Evolutionary conservation across 148 eudicot genomes (phyloP).

Genomic region (Vaccinium vitisidaea): DNA sequence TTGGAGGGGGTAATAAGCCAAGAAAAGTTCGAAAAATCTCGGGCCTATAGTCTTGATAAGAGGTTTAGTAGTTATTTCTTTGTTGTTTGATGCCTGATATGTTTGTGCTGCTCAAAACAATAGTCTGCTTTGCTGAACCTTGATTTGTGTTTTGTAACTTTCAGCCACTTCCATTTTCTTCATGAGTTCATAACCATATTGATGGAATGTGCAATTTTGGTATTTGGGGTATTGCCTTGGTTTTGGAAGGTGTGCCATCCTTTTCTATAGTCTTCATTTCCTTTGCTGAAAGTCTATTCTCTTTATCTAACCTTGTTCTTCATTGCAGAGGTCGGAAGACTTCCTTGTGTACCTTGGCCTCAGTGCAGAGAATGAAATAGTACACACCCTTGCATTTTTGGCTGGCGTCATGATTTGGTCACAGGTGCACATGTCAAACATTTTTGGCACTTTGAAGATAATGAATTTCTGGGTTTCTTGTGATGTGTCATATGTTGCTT

Average conservation of each 20-base stretch:
- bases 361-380: constrained; percentile 82
- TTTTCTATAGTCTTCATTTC: background rate
- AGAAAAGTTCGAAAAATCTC: constrained; percentile 88
- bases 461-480: background rate
- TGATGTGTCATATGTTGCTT: background rate
- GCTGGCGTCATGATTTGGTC: constrained; percentile 98
- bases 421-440: constrained; percentile 50
- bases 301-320: constrained; percentile 7
- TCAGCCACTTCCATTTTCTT: constrained; percentile 90
- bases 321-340: constrained; percentile 64
- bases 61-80: constrained; percentile 44
- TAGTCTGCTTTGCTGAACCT: constrained; percentile 11
- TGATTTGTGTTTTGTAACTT: constrained; percentile 17
- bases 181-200: constrained; percentile 84
- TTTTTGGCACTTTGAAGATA: background rate
- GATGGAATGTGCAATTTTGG: constrained; percentile 83
- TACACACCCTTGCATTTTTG: constrained; percentile 86
- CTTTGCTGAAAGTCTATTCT: constrained; percentile 13
- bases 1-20: constrained; percentile 85
- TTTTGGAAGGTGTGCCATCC: constrained; percentile 73
- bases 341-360: constrained; percentile 57
- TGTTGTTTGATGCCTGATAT: background rate
- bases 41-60: constrained; percentile 95
- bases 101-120: background rate
- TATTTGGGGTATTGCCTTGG: constrained; percentile 80